A percentile compares a stretch with the other conserved stretches of the same genome.
These are phyloP conservation scores for Typha latifolia DNA, from an alignment of 176 grass and related monocot genomes.

Conservation along the genomic window DNA sequence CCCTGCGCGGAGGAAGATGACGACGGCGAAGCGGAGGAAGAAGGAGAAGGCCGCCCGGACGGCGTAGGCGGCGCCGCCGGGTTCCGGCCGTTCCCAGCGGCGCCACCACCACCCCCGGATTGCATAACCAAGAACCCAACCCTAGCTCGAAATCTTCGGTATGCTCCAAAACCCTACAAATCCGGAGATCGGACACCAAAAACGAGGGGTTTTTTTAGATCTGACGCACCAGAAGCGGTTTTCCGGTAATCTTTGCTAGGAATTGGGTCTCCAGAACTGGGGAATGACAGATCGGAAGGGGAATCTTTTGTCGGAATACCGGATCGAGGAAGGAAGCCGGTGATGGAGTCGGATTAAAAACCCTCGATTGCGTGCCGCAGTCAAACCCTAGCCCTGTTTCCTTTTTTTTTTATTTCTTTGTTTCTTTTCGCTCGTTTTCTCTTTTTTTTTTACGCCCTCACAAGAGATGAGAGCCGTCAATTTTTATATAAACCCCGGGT, in stretches of 20 bases:
- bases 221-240: not conserved
- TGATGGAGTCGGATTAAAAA: slow-evolving; percentile 8
- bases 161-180: not conserved
- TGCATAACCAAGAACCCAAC: slow-evolving; percentile 14
- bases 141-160: not conserved
- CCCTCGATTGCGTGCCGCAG: slow-evolving; percentile 8
- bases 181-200: not conserved
- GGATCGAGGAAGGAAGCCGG: slow-evolving; percentile 14
- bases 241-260: not conserved
- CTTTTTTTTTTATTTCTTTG: not conserved
- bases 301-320: slow-evolving; percentile 14
- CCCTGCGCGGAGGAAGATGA: slow-evolving; percentile 31
- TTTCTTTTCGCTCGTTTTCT: not conserved
- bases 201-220: too few relatives aligned
- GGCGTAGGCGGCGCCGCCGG: slow-evolving; percentile 1
- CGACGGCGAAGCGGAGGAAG: slow-evolving; percentile 20
- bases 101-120: not conserved
- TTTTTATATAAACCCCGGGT: not conserved
- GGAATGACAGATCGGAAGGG: not conserved
- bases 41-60: slow-evolving; percentile 4
- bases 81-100: slow-evolving; percentile 1
- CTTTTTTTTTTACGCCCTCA: not conserved
- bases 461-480: not conserved
- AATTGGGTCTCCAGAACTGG: too few relatives aligned
- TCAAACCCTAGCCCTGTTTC: slow-evolving; percentile 15